Conservation (phyloP, 176 grass and related monocot species). For the Bolboschoenus planiculmis region DNA sequence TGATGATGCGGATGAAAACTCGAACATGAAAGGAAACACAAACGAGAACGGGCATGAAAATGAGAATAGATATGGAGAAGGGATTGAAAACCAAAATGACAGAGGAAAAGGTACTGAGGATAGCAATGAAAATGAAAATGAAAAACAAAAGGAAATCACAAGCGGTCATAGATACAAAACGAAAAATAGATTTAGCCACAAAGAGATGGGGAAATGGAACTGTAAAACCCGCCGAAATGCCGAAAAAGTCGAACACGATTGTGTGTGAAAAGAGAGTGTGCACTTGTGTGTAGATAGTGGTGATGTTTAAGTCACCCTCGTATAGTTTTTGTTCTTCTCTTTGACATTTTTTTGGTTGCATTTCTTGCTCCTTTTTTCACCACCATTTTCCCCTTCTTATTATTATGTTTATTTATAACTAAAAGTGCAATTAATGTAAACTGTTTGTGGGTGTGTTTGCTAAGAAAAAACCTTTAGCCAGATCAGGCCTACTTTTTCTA, state of each 20-base stretch:
- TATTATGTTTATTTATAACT: neutral
- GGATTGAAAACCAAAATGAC: neutral
- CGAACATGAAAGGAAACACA: neutral
- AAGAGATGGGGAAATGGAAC: constrained; percentile 23
- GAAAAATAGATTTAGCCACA: constrained; percentile 5
- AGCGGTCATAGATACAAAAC: neutral
- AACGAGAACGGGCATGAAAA: neutral
- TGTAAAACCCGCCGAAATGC: neutral
- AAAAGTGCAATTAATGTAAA: neutral
- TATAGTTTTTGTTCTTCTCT: constrained; percentile 12
- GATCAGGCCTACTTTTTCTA: neutral
- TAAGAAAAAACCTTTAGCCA: neutral
- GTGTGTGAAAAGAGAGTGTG: neutral
- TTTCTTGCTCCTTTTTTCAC: neutral
- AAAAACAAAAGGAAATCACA: neutral
- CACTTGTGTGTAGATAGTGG: constrained; percentile 17
- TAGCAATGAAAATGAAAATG: neutral
- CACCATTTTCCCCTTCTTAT: neutral
- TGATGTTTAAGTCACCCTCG: constrained; percentile 23
- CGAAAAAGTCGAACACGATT: neutral
- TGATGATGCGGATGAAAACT: neutral
- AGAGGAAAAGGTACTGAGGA: neutral
- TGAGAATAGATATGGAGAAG: neutral
- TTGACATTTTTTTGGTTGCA: neutral
- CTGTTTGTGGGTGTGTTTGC: neutral